phyloP scores from a whole-genome alignment of 2,329 filamentous ascomycete genomes.

The Cryphonectria parasitica region DNA sequence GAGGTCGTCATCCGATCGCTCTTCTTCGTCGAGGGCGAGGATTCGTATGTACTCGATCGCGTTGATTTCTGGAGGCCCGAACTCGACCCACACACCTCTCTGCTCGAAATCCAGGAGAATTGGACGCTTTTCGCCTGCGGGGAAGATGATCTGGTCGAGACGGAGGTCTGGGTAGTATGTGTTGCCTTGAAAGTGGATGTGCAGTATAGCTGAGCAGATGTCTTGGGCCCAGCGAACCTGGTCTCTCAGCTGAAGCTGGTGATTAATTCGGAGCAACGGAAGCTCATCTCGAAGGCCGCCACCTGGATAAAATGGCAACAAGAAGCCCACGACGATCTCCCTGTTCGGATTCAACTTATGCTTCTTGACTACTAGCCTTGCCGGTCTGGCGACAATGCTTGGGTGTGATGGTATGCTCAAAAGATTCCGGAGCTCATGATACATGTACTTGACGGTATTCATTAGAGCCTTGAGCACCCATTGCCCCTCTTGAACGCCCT shows the following conservation, averaged over 20 bases:
- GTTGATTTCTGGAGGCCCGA: constrained; percentile 63
- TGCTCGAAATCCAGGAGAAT: constrained; percentile 67
- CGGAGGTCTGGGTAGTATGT: constrained; percentile 63
- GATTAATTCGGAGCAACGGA: constrained; percentile 53
- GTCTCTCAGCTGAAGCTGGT: constrained; percentile 45
- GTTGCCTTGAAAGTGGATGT: constrained; percentile 49
- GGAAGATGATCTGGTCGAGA: constrained; percentile 62
- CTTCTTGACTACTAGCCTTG: constrained; percentile 59
- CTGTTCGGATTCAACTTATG: constrained; percentile 60
- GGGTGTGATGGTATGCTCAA: constrained; percentile 56
- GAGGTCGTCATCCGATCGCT: constrained; percentile 41
- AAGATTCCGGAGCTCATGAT: constrained; percentile 62
- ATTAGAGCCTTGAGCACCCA: constrained; percentile 64
- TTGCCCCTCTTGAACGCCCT: constrained; percentile 34
- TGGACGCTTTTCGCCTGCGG: constrained; percentile 46
- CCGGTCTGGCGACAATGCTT: constrained; percentile 56
- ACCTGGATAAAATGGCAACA: constrained; percentile 56
- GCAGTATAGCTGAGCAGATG: constrained; percentile 54
- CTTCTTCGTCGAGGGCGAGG: constrained; percentile 53
- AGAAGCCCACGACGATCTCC: constrained; percentile 61
- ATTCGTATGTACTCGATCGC: constrained; percentile 61
- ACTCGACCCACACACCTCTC: constrained; percentile 65
- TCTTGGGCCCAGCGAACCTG: constrained; percentile 60
- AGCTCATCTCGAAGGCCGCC: constrained; percentile 61
- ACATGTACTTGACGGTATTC: constrained; percentile 62